Base-by-base conservation (phyloP, 2,329 filamentous ascomycete genomes). In the Aspergillus hiratsukae region DNA sequence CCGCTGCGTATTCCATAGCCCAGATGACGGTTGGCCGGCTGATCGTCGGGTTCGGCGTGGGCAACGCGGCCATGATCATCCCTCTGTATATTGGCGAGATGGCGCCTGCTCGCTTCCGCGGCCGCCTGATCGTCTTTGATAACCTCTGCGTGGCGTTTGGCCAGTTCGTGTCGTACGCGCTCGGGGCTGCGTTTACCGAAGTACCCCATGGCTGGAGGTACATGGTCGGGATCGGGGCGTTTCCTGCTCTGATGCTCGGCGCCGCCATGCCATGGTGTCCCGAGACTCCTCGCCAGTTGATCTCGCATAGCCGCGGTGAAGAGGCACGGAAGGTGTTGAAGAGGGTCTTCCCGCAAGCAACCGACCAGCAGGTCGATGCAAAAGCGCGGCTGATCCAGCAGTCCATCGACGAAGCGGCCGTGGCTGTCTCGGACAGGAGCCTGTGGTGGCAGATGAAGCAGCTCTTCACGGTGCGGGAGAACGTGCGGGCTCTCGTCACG, bases 221-320 rank as follows among this genome's bases (percentile, higher is more conserved):
- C 31, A 35, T 35, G 31, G 31, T 35, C 31, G 31, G 31, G 14
- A 35, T 35, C 5, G 77, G 76, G 8, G 76, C 75, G 57, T 62
- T 76, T 11, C 80, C 80, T 2, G 72, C 79, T 1, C 68, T 82
- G n/a, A 51, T 78, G 3, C 74, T 81, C 1, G 71, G 63, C 3
- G 66, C 62, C 19, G 69, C 81, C 3, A 72, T 82, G 1, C 69
- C 74, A 1, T 76, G 77, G 61, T 80, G 77, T 58, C 79, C 79
- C 0, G 79, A 82, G 55, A 79, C 76, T 1, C 78, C 79, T 6
- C 74, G 78, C 4, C 76, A 80, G 55, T 67, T 81, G 4, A 67
- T 81, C n/a, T 37, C 31, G 31, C 76, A 79, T 50, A 68, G 70
- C 3, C 74, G 72, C 14, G 43, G 43, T 7, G 76, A 78, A 8